Evolutionary conservation across 2,329 filamentous ascomycete species (phyloP).

Genomic region (Alternaria triticimaculans): DNA sequence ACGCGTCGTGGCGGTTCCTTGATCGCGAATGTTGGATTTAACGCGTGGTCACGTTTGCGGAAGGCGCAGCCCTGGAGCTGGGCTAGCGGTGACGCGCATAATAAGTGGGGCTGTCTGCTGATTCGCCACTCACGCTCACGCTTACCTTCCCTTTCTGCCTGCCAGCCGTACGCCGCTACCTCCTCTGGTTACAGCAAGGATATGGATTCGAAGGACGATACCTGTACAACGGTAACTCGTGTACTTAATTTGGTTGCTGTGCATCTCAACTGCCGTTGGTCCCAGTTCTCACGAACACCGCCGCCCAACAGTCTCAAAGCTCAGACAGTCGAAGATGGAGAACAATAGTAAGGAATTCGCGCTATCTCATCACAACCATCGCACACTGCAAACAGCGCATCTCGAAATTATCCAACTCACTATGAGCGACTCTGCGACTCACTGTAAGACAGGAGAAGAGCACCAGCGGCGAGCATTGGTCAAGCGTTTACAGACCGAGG

Average conservation of each 20-base stretch:
- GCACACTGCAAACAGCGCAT: conserved; percentile 19
- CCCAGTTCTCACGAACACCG: not conserved
- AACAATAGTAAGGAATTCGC: conserved; percentile 46
- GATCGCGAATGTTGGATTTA: not conserved
- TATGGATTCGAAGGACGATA: not conserved
- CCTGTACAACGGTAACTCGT: not conserved
- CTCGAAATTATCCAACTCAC: not conserved
- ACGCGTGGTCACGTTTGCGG: conserved; percentile 28
- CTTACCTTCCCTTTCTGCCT: not conserved
- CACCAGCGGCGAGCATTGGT: conserved; percentile 8
- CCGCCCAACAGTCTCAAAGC: conserved; percentile 21
- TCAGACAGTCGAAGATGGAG: conserved; percentile 22
- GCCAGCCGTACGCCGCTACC: not conserved
- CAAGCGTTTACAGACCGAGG: conserved; percentile 5
- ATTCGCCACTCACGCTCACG: not conserved
- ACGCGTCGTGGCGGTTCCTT: conserved; percentile 25
- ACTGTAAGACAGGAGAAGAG: conserved; percentile 21
- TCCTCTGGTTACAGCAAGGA: not conserved
- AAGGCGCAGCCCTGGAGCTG: not conserved
- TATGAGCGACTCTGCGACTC: conserved; percentile 1
- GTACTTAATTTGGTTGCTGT: not conserved
- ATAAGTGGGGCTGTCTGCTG: conserved; percentile 2
- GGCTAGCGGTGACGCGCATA: conserved; percentile 21
- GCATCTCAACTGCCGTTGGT: not conserved
- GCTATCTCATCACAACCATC: conserved; percentile 16